Conservation (phyloP, 2,329 filamentous ascomycete genomes). For the Aspergillus fumigatiaffinis region DNA sequence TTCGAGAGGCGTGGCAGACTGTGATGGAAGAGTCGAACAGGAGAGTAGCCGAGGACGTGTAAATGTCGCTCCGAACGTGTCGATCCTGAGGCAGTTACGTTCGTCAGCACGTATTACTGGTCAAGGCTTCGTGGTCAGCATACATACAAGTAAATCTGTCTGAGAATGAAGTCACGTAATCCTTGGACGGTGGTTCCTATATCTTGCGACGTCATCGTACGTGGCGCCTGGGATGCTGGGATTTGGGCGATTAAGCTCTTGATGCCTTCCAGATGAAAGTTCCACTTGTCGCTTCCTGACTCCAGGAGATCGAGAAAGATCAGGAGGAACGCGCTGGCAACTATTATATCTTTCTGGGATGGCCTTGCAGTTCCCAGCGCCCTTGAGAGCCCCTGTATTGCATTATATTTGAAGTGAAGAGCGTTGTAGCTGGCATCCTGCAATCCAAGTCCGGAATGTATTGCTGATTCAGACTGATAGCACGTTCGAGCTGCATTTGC, state of each 20-base stretch:
- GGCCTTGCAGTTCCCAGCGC: conserved; percentile 2
- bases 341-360: conserved; percentile 4
- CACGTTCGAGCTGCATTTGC: conserved; percentile 27
- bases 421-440: conserved; percentile 14
- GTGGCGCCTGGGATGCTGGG: no score
- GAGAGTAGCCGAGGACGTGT: not conserved
- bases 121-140: no score
- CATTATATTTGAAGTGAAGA: conserved; percentile 17
- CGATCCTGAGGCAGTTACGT: not conserved
- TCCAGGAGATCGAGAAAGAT: conserved; percentile 19
- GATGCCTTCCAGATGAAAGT: conserved; percentile 13
- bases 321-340: conserved; percentile 15
- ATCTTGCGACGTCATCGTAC: no score
- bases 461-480: conserved; percentile 5
- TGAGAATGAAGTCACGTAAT: not conserved
- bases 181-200: no score
- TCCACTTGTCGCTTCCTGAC: conserved; percentile 15
- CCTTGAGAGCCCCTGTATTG: conserved; percentile 13
- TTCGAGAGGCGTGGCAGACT: no score
- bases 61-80: no score
- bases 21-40: not conserved
- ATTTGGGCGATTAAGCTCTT: no score
- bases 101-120: not conserved
- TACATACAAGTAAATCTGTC: conserved; percentile 4
- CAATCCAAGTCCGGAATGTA: not conserved